A percentile compares a stretch with the other conserved stretches of the same genome.
Conservation (phyloP, 139 green algal genomes). For the Parachlorella kessleri region DNA sequence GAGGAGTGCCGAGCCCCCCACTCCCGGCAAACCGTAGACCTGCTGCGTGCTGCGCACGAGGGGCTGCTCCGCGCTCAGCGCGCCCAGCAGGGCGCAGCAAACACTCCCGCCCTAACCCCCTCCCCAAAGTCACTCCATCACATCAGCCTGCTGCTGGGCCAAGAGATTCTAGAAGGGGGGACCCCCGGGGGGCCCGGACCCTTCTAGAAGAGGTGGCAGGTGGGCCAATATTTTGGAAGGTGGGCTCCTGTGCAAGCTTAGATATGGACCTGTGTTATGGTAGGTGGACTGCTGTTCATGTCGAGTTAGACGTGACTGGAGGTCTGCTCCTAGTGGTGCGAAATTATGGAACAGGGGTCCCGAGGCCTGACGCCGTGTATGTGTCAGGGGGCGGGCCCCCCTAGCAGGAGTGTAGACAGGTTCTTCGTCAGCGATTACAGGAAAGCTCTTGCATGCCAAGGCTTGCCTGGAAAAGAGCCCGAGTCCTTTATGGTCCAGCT, state of each 20-base stretch:
- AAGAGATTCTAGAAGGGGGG: conserved; percentile 36
- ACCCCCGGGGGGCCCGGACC: not conserved
- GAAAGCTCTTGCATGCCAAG: too few relatives aligned
- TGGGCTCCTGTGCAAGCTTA: too few relatives aligned
- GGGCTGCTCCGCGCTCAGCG: not conserved
- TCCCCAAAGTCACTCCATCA: conserved; percentile 17
- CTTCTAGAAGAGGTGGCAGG: conserved; percentile 18
- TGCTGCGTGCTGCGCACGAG: conserved; percentile 16
- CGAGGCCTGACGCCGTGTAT: too few relatives aligned
- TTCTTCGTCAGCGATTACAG: too few relatives aligned
- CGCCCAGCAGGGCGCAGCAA: not conserved
- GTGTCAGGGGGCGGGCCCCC: too few relatives aligned
- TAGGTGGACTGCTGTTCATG: not conserved
- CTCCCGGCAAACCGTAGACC: conserved; percentile 8
- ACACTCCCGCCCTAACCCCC: too few relatives aligned
- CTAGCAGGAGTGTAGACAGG: too few relatives aligned
- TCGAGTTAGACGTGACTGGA: not conserved
- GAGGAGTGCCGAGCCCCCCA: conserved; percentile 10
- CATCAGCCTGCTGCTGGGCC: conserved; percentile 28
- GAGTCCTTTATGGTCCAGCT: too few relatives aligned
- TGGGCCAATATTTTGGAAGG: not conserved
- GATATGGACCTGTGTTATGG: too few relatives aligned
- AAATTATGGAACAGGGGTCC: too few relatives aligned
- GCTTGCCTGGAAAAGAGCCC: too few relatives aligned
- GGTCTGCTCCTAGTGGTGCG: conserved; percentile 21